phyloP scores from a whole-genome alignment of 352 stramenopile genomes.

The Phytophthora melonis region DNA sequence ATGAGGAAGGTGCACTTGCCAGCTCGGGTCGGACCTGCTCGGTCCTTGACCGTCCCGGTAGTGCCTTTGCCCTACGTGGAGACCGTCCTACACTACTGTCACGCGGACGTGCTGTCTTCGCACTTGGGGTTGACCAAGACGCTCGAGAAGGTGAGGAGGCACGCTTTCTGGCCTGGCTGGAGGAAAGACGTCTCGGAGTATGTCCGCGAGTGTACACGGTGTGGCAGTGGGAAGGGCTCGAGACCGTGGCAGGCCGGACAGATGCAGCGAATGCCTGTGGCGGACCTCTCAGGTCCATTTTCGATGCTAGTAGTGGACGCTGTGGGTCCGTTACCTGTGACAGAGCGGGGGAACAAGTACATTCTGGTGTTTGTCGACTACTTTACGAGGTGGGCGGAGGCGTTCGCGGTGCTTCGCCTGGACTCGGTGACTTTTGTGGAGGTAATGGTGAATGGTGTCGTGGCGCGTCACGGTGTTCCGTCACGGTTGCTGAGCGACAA shows the following conservation, averaged over 20 bases:
- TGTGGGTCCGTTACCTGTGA: not conserved
- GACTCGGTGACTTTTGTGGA: not conserved
- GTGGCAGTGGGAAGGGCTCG: not conserved
- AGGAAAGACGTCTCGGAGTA: not conserved
- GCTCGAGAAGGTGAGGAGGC: constrained; percentile 3
- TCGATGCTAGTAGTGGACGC: constrained; percentile 1
- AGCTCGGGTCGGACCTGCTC: not conserved
- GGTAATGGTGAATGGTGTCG: constrained; percentile 3
- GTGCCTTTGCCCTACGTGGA: constrained; percentile 8
- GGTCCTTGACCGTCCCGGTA: constrained; percentile 5
- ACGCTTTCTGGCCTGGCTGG: constrained; percentile 4
- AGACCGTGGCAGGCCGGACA: constrained; percentile 2
- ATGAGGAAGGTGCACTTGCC: constrained; percentile 10
- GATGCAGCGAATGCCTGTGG: constrained; percentile 18
- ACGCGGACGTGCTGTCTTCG: constrained; percentile 7
- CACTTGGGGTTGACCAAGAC: constrained; percentile 14
- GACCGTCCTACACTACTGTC: constrained; percentile 22
- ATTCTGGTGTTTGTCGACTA: constrained; percentile 6
- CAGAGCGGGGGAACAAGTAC: not conserved
- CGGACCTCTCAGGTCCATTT: constrained; percentile 2
- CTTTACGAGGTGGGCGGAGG: not conserved
- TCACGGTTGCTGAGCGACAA: constrained; percentile 13
- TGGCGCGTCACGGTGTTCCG: constrained; percentile 1
- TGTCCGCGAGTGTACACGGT: not conserved
- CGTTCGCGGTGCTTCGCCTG: not conserved